Evolutionary conservation across 768 basidiomycete genomes (phyloP).

Genomic region (Dendrothele bispora): DNA sequence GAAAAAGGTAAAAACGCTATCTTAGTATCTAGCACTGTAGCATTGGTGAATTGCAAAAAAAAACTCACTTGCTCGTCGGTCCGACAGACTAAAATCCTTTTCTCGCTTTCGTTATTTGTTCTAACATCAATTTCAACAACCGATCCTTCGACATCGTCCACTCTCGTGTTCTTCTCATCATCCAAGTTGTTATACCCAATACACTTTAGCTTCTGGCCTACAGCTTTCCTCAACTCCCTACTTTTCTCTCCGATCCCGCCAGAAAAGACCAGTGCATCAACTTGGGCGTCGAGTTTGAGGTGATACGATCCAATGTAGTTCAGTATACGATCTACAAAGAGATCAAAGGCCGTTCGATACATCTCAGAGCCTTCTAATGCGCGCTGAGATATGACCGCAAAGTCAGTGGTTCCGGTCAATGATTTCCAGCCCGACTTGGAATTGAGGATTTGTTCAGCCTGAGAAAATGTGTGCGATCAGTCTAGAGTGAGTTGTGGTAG

Average conservation of each 20-base stretch:
- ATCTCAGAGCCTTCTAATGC: conserved; percentile 37
- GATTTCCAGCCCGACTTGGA: conserved; percentile 77
- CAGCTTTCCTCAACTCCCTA: conserved; percentile 54
- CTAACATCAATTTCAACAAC: conserved; percentile 48
- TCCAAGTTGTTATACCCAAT: conserved; percentile 62
- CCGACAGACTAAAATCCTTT: conserved; percentile 55
- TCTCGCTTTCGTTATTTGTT: conserved; percentile 22
- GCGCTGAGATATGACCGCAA: conserved; percentile 60
- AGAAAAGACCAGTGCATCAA: conserved; percentile 83
- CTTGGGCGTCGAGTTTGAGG: conserved; percentile 61
- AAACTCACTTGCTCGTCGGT: conserved; percentile 63
- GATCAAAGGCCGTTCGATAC: conserved; percentile 67
- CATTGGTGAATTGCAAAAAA: background rate
- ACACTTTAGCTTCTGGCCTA: conserved; percentile 54
- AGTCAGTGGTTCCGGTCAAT: conserved; percentile 80
- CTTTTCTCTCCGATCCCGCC: conserved; percentile 88
- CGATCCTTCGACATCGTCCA: conserved; percentile 33
- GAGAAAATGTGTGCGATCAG: conserved; percentile 10
- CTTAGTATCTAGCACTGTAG: background rate
- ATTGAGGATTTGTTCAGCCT: conserved; percentile 76
- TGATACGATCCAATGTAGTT: conserved; percentile 75
- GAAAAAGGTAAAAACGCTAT: background rate
- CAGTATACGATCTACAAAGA: conserved; percentile 76
- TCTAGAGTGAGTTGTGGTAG: background rate
- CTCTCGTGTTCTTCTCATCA: conserved; percentile 40